Evolutionary conservation across 2,329 filamentous ascomycete species (phyloP), one percentile per base, ranked within the genome.

Genomic region (Ophiosphaerella herpotricha): DNA sequence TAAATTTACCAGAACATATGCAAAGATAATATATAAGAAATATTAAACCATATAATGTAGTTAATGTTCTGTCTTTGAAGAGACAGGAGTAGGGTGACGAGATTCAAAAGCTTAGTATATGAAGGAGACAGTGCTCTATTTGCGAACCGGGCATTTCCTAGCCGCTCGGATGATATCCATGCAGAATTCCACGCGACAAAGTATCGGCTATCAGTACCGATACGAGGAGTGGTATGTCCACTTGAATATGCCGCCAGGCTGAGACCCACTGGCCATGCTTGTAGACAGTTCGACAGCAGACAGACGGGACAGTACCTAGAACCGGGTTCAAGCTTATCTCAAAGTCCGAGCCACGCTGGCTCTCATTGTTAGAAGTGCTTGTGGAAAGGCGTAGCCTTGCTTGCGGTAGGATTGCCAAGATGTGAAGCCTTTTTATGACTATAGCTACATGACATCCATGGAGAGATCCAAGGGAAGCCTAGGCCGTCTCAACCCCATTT

Each of bases 171-270:
- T 46, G 43, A 26, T 13, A 21, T 5, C 2, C 16, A 33, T 39
- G 26, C 43, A 39, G 35, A 35, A 12, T 21, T 33, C 43, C 43
- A 45, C 34, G 35, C 35, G 43, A 39, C 24, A 44, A 7, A n/a
- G 37, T 36, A 39, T 26, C 7, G 13, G 14, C 16, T 24, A 16
- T 16, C 13, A 23, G 13, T 13, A 23, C 35, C 43, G 12, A 14
- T 33, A 5, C 32, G 35, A 14, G 32, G 7, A 13, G 23, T 18
- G 35, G 34, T 24, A 46, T 46, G 23, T 32, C 34, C 31, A 45
- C 43, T 26, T 39, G 34, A 39, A 21, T 16, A 9, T 46, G 36
- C 35, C n/a, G 24, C 26, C 16, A 9, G 35, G 11, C 16, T 31
- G 11, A 36, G 4, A 33, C n/a, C 6, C 35, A 18, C 14, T 26